Evolutionary conservation across 768 basidiomycete genomes (phyloP).

Genomic region (Baorangia bicolor): DNA sequence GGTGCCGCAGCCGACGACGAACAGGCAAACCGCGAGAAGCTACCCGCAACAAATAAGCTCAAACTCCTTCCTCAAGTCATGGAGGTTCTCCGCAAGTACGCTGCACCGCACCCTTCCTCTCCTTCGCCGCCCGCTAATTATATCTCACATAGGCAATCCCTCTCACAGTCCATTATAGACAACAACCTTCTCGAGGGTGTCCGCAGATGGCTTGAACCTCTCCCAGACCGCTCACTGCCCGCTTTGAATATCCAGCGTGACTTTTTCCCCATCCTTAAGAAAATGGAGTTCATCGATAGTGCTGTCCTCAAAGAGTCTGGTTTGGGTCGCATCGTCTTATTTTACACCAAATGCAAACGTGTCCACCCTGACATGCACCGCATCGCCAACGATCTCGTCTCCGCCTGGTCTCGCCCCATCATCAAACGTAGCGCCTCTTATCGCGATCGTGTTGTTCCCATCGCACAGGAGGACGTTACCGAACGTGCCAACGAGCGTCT

Average conservation of each 20-base stretch:
- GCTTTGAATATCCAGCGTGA: slow-evolving; percentile 95
- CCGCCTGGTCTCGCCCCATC: slow-evolving; percentile 86
- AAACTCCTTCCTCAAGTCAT: slow-evolving; percentile 85
- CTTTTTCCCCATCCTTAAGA: slow-evolving; percentile 77
- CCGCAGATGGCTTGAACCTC: slow-evolving; percentile 88
- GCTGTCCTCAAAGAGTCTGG: slow-evolving; percentile 87
- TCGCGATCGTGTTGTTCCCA: slow-evolving; percentile 68
- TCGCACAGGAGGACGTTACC: slow-evolving; percentile 42
- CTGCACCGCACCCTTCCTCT: neutral
- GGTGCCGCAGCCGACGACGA: slow-evolving; percentile 83
- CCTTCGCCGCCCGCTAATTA: neutral
- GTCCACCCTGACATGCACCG: slow-evolving; percentile 81
- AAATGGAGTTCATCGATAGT: slow-evolving; percentile 92
- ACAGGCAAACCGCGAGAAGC: slow-evolving; percentile 71
- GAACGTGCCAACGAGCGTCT: slow-evolving; percentile 52
- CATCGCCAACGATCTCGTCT: slow-evolving; percentile 81
- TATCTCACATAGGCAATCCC: slow-evolving; percentile 58
- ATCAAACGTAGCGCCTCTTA: slow-evolving; percentile 86
- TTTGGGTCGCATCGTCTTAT: slow-evolving; percentile 85
- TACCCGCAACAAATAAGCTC: slow-evolving; percentile 84
- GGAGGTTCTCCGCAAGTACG: slow-evolving; percentile 90
- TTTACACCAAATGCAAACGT: slow-evolving; percentile 95
- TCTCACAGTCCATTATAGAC: slow-evolving; percentile 91
- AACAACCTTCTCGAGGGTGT: slow-evolving; percentile 93
- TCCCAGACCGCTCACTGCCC: slow-evolving; percentile 89